Evolutionary conservation across 441 rosid genomes (phyloP), one percentile per base, ranked within the genome.

Genomic region (Erysimum pusillum): DNA sequence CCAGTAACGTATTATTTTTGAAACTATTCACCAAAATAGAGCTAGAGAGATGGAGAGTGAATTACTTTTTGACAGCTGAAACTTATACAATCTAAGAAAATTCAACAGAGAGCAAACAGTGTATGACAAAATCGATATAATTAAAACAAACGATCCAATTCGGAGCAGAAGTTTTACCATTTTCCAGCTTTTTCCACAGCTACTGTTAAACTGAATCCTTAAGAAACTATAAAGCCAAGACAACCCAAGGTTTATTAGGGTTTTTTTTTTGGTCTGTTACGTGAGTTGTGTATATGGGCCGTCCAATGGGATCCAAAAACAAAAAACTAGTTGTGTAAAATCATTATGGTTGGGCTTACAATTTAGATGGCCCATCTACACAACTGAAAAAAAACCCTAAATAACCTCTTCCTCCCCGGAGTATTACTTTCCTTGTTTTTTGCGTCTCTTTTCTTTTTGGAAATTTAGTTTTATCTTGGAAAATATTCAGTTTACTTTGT

Each of bases 161-260:
- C 11, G 59, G 63, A 42, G 34, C 34, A 66, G 52, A 34, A 56
- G 66, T 11, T 11, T 4, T 66, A 74, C 78, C 78, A 66, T 74
- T 66, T 66, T 57, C 20, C 14, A 11, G 61, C 14, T 61, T 61
- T 22, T 25, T 46, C 67, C 52, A 2, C 61, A 46, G 51, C 41
- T 13, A 13, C 3, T 28, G 17, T 54, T 8, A 28, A 54, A 54
- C 36, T 25, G 36, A 54, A 54, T 7, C 38, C 9, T 13, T 12
- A 41, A 54, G n/a, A 34, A 12, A 34, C 9, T n/a, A 12, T 9
- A 9, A 8, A 58, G 42, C 34, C 9, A 59, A 53, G 10, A 13
- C 4, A 9, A 49, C 25, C 6, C 2, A 49, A 20, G 3, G 5
- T 20, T 28, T 11, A 15, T 9, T 49, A 17, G 45, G 45, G 9